Conservation (phyloP, 139 green algal genomes). For the Spirogloea muscicola region DNA sequence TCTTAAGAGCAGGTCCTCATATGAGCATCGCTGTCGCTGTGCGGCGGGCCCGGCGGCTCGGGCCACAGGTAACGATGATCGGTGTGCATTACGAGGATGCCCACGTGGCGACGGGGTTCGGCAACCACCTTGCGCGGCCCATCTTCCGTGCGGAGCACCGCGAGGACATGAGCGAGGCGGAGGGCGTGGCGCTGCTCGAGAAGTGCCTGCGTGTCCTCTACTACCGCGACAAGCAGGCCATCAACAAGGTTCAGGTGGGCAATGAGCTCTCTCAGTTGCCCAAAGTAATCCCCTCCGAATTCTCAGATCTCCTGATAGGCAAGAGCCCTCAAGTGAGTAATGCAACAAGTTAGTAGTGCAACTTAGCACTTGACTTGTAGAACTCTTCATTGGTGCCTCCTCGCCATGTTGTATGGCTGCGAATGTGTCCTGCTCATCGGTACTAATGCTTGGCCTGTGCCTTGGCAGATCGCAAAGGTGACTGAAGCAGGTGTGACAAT, state of each 20-base stretch:
- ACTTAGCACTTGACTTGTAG: too few species aligned
- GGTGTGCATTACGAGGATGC: slow-evolving; percentile 74
- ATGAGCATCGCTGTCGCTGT: too few species aligned
- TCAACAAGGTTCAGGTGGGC: slow-evolving; percentile 53
- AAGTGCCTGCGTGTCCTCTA: slow-evolving; percentile 86
- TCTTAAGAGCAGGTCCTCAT: too few species aligned
- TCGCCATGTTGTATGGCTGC: too few species aligned
- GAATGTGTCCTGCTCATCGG: too few species aligned
- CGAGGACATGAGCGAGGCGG: slow-evolving; percentile 85
- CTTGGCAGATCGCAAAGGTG: slow-evolving; percentile 81
- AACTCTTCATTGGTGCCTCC: too few species aligned
- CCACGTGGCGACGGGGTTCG: slow-evolving; percentile 85
- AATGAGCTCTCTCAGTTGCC: too few species aligned
- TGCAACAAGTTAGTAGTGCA: too few species aligned
- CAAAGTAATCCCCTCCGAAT: too few species aligned
- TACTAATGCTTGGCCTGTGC: slow-evolving; percentile 10
- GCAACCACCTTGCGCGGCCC: slow-evolving; percentile 82
- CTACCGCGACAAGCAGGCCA: slow-evolving; percentile 89
- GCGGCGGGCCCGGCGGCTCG: too few species aligned
- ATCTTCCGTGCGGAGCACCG: slow-evolving; percentile 83
- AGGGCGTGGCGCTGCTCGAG: slow-evolving; percentile 76
- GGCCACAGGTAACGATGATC: slow-evolving; percentile 70
- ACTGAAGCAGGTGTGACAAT: slow-evolving; percentile 66
- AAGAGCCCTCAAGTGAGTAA: too few species aligned
- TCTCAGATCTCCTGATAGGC: too few species aligned